Conservation (phyloP, 2,329 filamentous ascomycete genomes). For the Sporothrix variecibatus region DNA sequence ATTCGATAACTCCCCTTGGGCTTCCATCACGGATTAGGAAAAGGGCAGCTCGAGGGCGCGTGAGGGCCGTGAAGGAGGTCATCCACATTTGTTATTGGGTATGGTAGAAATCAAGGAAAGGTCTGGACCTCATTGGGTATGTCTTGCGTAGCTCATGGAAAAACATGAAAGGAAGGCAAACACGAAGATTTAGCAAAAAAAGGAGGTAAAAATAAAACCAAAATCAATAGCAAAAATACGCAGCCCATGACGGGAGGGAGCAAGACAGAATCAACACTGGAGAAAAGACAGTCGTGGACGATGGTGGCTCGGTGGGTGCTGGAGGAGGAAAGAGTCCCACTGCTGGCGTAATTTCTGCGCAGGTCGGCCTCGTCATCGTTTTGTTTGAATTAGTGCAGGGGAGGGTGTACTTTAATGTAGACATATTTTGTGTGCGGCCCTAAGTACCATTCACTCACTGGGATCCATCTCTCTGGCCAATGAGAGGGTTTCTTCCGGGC, state of each 20-base stretch:
- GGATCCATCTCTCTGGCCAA: not conserved
- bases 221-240: not conserved
- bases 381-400: not conserved
- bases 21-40: not conserved
- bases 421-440: not conserved
- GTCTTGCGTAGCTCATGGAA: not conserved
- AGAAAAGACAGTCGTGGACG: not conserved
- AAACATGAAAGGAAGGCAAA: not conserved
- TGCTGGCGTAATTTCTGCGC: slow-evolving; percentile 11
- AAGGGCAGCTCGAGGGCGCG: not conserved
- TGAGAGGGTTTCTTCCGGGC: not conserved
- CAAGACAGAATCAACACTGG: not conserved
- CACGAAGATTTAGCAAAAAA: not conserved
- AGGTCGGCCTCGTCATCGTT: slow-evolving; percentile 14
- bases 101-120: not conserved
- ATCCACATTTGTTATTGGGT: not conserved
- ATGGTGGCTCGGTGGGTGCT: not conserved
- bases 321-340: not conserved
- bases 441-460: not conserved
- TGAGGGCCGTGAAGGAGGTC: not conserved
- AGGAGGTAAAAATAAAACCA: not conserved
- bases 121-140: not conserved
- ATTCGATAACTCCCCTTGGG: not conserved
- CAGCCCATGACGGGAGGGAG: not conserved
- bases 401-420: not conserved